Conservation (phyloP, 441 rosid genomes). For the California macrophylla region DNA sequence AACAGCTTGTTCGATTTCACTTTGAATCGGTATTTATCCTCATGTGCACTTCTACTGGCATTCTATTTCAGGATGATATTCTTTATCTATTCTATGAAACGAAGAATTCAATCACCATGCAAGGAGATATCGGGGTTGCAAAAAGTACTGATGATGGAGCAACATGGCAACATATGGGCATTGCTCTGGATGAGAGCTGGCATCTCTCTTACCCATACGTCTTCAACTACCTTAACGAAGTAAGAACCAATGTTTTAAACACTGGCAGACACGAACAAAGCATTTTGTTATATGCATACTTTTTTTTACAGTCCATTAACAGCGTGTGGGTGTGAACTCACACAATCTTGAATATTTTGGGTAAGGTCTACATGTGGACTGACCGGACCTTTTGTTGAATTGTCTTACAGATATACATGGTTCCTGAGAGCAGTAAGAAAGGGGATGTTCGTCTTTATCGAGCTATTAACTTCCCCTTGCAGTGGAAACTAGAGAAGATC, state of each 20-base stretch:
- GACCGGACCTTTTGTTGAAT: neutral
- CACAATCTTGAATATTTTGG: no score
- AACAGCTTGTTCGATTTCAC: no score
- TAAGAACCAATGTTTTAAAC: constrained; percentile 23
- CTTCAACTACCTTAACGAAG: constrained; percentile 60
- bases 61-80: constrained; percentile 47
- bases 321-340: no score
- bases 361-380: neutral
- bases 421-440: constrained; percentile 71
- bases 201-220: constrained; percentile 90
- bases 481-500: constrained; percentile 62
- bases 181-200: constrained; percentile 90
- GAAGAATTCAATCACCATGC: constrained; percentile 65
- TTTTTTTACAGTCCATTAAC: no score
- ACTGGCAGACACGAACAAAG: neutral
- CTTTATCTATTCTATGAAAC: constrained; percentile 74
- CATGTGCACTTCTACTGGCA: constrained; percentile 10
- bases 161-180: constrained; percentile 82
- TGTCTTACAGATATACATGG: constrained; percentile 66
- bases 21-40: neutral
- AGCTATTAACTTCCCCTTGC: constrained; percentile 63
- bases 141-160: constrained; percentile 74
- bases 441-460: constrained; percentile 76
- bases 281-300: neutral
- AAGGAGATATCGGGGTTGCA: constrained; percentile 94